Evolutionary conservation across 257 asterid genomes (phyloP).

Genomic region (Solanum virginianum): DNA sequence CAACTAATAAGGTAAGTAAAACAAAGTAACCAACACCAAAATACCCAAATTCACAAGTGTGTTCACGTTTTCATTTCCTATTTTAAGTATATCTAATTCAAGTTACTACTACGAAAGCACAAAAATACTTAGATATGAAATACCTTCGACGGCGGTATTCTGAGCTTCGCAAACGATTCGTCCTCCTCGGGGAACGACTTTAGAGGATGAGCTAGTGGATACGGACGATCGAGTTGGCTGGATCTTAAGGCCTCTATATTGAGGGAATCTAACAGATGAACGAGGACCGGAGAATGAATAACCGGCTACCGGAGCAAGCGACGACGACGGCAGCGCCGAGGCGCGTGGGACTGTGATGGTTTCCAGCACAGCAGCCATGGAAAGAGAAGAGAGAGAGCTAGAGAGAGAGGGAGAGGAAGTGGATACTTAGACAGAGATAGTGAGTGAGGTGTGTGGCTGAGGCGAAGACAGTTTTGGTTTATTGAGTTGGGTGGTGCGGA

Average conservation of each 20-base stretch:
- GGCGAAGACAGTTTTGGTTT: neutral
- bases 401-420: neutral
- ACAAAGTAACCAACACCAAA: neutral
- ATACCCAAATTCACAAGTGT: neutral
- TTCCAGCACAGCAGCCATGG: conserved; percentile 70
- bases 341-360: conserved; percentile 63
- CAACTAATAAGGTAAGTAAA: neutral
- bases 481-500: neutral
- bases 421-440: conserved; percentile 1
- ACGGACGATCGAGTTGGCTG: conserved; percentile 35
- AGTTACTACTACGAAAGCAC: neutral
- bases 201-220: conserved; percentile 25
- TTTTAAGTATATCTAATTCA: neutral
- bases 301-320: conserved; percentile 32
- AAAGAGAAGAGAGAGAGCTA: neutral
- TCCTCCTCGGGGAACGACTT: conserved; percentile 24
- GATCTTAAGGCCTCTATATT: conserved; percentile 55
- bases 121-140: neutral
- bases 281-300: conserved; percentile 18
- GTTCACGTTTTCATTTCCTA: neutral
- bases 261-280: conserved; percentile 38
- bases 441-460: conserved; percentile 13
- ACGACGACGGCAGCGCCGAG: conserved; percentile 34
- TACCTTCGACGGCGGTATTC: conserved; percentile 58
- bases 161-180: conserved; percentile 78